Evolutionary conservation across 148 eudicot species (phyloP), one percentile per base, ranked within the genome.

Genomic region (Cornus florida): DNA sequence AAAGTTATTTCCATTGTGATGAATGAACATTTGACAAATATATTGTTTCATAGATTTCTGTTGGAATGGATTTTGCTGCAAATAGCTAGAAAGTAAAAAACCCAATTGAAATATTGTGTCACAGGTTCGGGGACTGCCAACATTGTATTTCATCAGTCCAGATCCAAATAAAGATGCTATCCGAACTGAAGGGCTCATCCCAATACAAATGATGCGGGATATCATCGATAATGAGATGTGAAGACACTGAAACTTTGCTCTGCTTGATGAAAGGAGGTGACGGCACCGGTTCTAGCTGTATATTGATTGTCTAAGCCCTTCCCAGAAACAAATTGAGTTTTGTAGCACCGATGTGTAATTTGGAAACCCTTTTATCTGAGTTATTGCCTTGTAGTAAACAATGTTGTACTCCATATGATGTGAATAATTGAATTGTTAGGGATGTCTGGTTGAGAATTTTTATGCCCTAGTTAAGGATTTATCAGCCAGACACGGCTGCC

Each of bases 101-200:
- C 2, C 23, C 1, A 60, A 65, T 67, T 46, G 50, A 41, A 65
- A 64, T 62, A 19, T 74, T 10, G 56, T 73, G 75, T 79, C 33
- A 43, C 91, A 96, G 99, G 98, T 96, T 56, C 88, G 98, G 32
- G 99, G 98, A 77, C 84, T 96, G 76, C 99, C 99, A 17, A 96
- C 99, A 62, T 33, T 96, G 88, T 96, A 96, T 88, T 96, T 96
- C 78, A 87, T 96, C 53, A 93, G 98, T 84, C 98, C 99, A 7
- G 94, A 96, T 85, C 92, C 92, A 81, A 96, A 68, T 66, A 96
- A 96, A 86, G 94, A 93, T 59, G 99, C 98, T 4, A 93, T 96
- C 38, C 86, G 98, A 79, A 90, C 99, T 11, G 99, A 96, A 89
- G 99, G 99, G 70, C 95, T 96, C 74, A 88, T 96, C 66, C 99